Percentiles rank a stretch among this genome's conserved stretches.
Conservation (phyloP, 2,329 filamentous ascomycete genomes). For the Bipolaris cookei region DNA sequence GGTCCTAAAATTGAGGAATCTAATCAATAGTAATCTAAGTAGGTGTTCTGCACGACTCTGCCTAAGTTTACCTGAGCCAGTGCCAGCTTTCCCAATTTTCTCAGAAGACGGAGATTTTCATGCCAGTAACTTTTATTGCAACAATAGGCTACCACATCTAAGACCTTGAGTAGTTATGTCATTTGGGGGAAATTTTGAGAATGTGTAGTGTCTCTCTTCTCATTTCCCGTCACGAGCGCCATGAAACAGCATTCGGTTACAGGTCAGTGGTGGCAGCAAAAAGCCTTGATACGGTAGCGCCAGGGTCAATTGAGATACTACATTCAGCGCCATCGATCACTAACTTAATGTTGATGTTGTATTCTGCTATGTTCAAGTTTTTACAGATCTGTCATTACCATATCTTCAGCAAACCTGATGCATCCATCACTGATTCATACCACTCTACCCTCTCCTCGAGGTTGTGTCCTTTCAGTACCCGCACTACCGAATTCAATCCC, state of each 20-base stretch:
- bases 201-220: slow-evolving; percentile 19
- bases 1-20: slow-evolving; percentile 25
- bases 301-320: slow-evolving; percentile 25
- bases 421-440: slow-evolving; percentile 16
- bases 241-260: slow-evolving; percentile 24
- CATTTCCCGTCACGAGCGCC: slow-evolving; percentile 14
- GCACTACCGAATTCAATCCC: slow-evolving; percentile 4
- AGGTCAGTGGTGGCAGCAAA: slow-evolving; percentile 6
- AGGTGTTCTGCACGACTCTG: slow-evolving; percentile 29
- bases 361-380: slow-evolving; percentile 5
- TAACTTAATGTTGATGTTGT: neutral
- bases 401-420: slow-evolving; percentile 10
- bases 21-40: slow-evolving; percentile 45
- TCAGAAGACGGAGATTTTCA: slow-evolving; percentile 31
- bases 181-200: slow-evolving; percentile 28
- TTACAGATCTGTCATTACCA: slow-evolving; percentile 12
- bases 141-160: slow-evolving; percentile 22
- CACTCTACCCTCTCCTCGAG: neutral
- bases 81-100: slow-evolving; percentile 29
- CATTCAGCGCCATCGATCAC: neutral
- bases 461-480: slow-evolving; percentile 15
- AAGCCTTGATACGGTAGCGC: slow-evolving; percentile 22
- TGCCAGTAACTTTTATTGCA: slow-evolving; percentile 34
- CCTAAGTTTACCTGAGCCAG: slow-evolving; percentile 27
- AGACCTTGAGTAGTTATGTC: slow-evolving; percentile 19